Percentiles rank a stretch among this genome's conserved stretches.
These are phyloP conservation scores for Schizosaccharomyces osmophilus DNA, from an alignment of 805 yeast genomes.

Conservation along the genomic window DNA sequence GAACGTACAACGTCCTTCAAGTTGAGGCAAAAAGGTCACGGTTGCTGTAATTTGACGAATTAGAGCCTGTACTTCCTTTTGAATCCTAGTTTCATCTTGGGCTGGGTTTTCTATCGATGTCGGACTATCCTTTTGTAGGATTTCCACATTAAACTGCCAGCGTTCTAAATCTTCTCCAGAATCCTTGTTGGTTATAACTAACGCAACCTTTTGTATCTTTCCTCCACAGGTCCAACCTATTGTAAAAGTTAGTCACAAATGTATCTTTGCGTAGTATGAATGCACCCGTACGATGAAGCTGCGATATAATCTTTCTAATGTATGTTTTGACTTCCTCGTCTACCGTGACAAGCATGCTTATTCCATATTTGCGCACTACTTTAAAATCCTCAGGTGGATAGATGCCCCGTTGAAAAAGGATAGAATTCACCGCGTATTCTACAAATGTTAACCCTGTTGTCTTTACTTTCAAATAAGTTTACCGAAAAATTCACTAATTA, in stretches of 20 bases:
- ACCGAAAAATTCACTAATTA: slow-evolving; percentile 60
- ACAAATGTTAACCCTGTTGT: not conserved
- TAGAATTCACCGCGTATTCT: slow-evolving; percentile 52
- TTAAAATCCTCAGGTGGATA: slow-evolving; percentile 73
- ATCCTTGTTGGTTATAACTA: slow-evolving; percentile 48
- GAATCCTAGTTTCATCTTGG: slow-evolving; percentile 24
- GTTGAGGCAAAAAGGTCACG: slow-evolving; percentile 58
- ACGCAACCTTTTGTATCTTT: slow-evolving; percentile 38
- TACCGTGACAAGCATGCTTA: slow-evolving; percentile 42
- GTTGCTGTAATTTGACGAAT: slow-evolving; percentile 76
- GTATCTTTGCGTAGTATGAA: not conserved
- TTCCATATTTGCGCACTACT: slow-evolving; percentile 52
- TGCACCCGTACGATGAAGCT: slow-evolving; percentile 23
- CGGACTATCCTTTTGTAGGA: slow-evolving; percentile 6
- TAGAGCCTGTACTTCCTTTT: slow-evolving; percentile 58
- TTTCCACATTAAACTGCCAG: slow-evolving; percentile 60
- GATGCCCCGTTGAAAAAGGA: slow-evolving; percentile 70
- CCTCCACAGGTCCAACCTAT: slow-evolving; percentile 48
- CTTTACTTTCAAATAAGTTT: not conserved
- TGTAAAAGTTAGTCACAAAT: not conserved
- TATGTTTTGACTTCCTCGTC: slow-evolving; percentile 58
- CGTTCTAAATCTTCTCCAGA: slow-evolving; percentile 48
- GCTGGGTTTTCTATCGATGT: not conserved
- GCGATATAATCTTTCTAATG: slow-evolving; percentile 39
- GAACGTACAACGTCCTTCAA: slow-evolving; percentile 46